Evolutionary conservation across 495 filamentous ascomycete species (phyloP).

Genomic region (Penicillium bovifimosum): DNA sequence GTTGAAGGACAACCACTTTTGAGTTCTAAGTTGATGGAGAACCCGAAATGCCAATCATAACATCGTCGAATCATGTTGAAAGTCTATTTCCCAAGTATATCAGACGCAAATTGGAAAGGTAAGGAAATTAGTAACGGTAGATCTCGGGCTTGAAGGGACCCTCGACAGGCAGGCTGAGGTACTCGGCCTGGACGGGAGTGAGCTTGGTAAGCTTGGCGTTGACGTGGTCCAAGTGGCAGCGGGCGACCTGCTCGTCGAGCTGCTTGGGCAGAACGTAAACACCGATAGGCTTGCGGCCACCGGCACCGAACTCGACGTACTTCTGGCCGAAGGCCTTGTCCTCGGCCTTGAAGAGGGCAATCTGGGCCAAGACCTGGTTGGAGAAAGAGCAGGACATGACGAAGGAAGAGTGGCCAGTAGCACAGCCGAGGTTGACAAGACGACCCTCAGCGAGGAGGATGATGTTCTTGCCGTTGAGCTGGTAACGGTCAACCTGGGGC

Average conservation of each 20-base stretch:
- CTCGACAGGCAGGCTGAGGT: constrained; percentile 75
- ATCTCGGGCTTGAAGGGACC: constrained; percentile 93
- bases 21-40: constrained; percentile 45
- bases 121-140: constrained; percentile 49
- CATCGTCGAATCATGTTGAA: constrained; percentile 64
- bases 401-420: constrained; percentile 98
- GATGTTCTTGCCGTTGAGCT: constrained; percentile 94
- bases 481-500: constrained; percentile 97
- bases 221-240: constrained; percentile 88
- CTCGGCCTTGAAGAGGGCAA: constrained; percentile 91
- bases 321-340: constrained; percentile 83
- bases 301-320: constrained; percentile 93
- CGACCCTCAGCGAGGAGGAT: constrained; percentile 97
- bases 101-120: constrained; percentile 31
- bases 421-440: constrained; percentile 98
- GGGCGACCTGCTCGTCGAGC: constrained; percentile 94
- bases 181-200: constrained; percentile 82
- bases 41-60: constrained; percentile 49
- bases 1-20: constrained; percentile 63
- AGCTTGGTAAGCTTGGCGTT: constrained; percentile 89
- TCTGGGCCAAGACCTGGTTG: constrained; percentile 99
- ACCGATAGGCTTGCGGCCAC: constrained; percentile 79
- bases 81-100: constrained; percentile 39
- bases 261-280: constrained; percentile 99
- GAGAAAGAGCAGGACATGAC: constrained; percentile 99